Evolutionary conservation across 2,329 filamentous ascomycete genomes (phyloP).

Genomic region (Hypoxylon sp.): DNA sequence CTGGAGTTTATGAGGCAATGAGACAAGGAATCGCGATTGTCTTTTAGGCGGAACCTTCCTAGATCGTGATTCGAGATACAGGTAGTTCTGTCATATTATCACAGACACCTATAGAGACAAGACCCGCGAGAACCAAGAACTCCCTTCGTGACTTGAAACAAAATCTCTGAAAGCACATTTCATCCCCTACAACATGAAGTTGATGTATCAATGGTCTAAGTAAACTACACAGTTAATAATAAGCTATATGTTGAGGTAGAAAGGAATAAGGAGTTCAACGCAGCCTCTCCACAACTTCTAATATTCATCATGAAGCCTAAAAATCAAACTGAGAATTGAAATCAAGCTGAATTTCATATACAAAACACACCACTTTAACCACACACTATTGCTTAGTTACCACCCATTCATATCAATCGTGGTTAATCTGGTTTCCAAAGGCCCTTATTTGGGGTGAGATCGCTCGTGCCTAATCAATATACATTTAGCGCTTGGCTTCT

Average conservation of each 20-base stretch:
- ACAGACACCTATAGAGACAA: background rate
- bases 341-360: slow-evolving; percentile 1
- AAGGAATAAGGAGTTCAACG: background rate
- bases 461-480: slow-evolving; percentile 23
- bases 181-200: background rate
- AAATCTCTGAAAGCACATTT: background rate
- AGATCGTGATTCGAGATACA: background rate
- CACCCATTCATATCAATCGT: background rate
- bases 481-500: background rate
- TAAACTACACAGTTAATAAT: background rate
- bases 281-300: background rate
- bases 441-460: slow-evolving; percentile 33
- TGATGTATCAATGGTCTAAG: background rate
- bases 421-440: slow-evolving; percentile 27
- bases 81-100: no score
- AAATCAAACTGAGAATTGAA: slow-evolving; percentile 1
- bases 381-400: background rate
- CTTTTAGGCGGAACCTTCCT: background rate
- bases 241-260: background rate
- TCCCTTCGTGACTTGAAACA: no score
- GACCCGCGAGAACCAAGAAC: background rate
- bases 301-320: background rate
- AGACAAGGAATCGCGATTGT: background rate
- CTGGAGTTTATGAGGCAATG: background rate
- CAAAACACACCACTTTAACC: slow-evolving; percentile 7